Evolutionary conservation across 139 green algal species (phyloP).

Genomic region (Haematococcus sp.): DNA sequence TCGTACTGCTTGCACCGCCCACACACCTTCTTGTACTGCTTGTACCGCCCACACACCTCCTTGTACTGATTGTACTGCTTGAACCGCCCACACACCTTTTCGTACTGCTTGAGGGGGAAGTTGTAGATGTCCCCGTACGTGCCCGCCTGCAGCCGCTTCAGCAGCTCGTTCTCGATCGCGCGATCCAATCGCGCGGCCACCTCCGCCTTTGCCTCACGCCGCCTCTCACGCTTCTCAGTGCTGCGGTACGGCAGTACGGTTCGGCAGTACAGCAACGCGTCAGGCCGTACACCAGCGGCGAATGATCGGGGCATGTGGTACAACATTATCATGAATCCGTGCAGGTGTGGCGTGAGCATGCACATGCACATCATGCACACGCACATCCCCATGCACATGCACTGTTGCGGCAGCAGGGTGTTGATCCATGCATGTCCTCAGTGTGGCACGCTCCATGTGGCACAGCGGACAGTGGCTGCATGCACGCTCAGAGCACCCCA

Average conservation of each 20-base stretch:
- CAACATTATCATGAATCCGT: no score
- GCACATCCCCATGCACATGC: no score
- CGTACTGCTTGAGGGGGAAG: constrained; percentile 90
- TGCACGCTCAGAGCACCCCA: no score
- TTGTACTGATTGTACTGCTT: background rate
- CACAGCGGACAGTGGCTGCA: no score
- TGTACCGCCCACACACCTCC: no score
- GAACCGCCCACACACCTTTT: constrained; percentile 56
- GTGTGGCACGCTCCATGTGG: no score
- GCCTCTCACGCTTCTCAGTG: constrained; percentile 70
- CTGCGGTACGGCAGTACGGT: constrained; percentile 5
- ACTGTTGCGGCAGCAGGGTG: no score
- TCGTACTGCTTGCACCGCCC: background rate
- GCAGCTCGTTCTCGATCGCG: constrained; percentile 88
- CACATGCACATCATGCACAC: no score
- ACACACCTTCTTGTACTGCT: background rate
- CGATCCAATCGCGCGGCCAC: constrained; percentile 85
- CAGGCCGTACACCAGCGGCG: no score
- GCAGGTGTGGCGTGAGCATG: no score
- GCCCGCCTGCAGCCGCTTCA: constrained; percentile 89
- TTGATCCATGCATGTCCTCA: no score
- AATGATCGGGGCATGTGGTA: background rate
- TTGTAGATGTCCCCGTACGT: constrained; percentile 99
- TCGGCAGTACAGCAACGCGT: no score
- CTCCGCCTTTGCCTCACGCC: constrained; percentile 90